Evolutionary conservation across 805 yeast species (phyloP).

Genomic region (Wickerhamomyces canadensis): DNA sequence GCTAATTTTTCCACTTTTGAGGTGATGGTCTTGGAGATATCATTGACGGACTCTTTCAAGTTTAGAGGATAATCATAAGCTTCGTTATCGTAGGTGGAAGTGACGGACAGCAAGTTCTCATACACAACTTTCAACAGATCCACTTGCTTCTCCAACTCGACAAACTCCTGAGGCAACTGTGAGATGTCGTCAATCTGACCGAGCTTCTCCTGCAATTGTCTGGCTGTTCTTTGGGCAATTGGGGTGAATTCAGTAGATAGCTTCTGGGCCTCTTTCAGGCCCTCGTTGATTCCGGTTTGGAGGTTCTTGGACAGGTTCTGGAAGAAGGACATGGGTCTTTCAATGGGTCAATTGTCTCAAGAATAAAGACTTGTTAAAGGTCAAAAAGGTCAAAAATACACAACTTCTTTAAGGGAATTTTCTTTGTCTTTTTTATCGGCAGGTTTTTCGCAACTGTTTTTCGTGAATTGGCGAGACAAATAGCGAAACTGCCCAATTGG

Average conservation of each 20-base stretch:
- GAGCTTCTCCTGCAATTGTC: constrained; percentile 71
- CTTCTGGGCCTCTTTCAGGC: constrained; percentile 37
- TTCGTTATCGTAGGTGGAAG: constrained; percentile 60
- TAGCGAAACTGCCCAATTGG: too few species aligned
- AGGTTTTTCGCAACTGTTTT: too few species aligned
- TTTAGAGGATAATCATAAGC: constrained; percentile 81
- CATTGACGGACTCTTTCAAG: constrained; percentile 65
- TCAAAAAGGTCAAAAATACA: too few species aligned
- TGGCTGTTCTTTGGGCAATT: constrained; percentile 74
- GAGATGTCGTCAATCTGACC: constrained; percentile 81
- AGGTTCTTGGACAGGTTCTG: constrained; percentile 26
- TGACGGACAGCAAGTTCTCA: constrained; percentile 47
- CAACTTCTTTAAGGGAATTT: too few species aligned
- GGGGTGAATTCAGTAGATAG: constrained; percentile 57
- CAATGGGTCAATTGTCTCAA: background rate
- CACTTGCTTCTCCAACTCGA: constrained; percentile 65
- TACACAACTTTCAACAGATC: constrained; percentile 70
- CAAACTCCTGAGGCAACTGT: constrained; percentile 77
- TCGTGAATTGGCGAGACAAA: too few species aligned
- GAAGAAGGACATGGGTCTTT: constrained; percentile 22
- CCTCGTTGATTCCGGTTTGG: constrained; percentile 22
- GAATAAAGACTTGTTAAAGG: too few species aligned
- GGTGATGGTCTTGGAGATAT: constrained; percentile 61
- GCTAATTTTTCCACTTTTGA: constrained; percentile 62
- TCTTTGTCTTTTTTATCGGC: too few species aligned